Evolutionary conservation across 208 protist species (phyloP), one percentile per base, ranked within the genome.

Genomic region (Acanthamoeba healyi): DNA sequence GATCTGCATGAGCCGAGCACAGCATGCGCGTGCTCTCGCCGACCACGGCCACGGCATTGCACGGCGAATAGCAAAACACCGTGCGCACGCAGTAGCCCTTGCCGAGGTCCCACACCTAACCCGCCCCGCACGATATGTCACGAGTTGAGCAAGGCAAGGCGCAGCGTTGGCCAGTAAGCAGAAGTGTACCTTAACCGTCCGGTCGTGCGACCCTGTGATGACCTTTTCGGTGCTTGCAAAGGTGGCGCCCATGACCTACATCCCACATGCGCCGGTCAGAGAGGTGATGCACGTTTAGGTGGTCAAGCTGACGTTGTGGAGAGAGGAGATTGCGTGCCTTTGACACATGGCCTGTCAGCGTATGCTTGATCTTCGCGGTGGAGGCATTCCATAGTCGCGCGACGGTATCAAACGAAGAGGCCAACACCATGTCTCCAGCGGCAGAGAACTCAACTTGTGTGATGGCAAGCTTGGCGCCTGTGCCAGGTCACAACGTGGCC

Each of bases 61-160:
- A 92, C 1, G 56, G 49, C 32, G 49, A 74, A 46, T 77, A 92
- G 34, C 86, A 77, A 38, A 92, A 92, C 36, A 92, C 44, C 14
- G 86, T 92, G 24, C 86, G 51, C 36, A 65, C 61, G 38, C 86
- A 92, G 9, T 92, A 92, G 56, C 86, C 86, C 44, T 92, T 92
- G 2, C 17, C 38, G 34, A 92, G n/a, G 42, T 92, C 86, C 86
- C 86, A 92, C 44, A 92, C 44, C 84, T 86, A 36, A 22, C 7
- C n/a, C 26, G 10, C 51, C 51, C 12, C 44, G 9, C 44, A 49
- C 44, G 12, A 15, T 4, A 82, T 5, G 10, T 40, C 9, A 44
- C 9, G 72, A 54, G 34, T 5, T 29, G 24, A 82, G 5, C 42
- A 38, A 5, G 5, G 24, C 19, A 82, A 26, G 24, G 72, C 34